Evolutionary conservation across 495 filamentous ascomycete genomes (phyloP).

Genomic region (Parathielavia hyrcaniae): DNA sequence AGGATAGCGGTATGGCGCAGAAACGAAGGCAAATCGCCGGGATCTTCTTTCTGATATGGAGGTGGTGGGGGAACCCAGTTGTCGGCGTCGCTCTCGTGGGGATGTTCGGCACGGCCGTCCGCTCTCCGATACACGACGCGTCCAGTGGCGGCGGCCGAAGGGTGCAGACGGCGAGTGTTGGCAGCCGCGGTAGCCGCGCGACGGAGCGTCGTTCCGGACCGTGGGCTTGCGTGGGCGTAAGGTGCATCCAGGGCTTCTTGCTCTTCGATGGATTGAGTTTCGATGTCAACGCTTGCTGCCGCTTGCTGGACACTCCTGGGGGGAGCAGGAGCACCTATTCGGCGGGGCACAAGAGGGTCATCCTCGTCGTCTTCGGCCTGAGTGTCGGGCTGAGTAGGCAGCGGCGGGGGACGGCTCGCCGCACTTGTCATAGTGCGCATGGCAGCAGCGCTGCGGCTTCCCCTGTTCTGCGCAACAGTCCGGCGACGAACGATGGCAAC

Average conservation of each 20-base stretch:
- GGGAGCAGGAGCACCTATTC: conserved; percentile 28
- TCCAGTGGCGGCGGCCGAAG: conserved; percentile 37
- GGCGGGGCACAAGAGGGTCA: conserved; percentile 41
- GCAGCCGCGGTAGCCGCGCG: conserved; percentile 75
- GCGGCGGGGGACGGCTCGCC: conserved; percentile 19
- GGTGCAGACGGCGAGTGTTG: conserved; percentile 57
- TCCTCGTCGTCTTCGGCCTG: conserved; percentile 32
- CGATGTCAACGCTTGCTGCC: conserved; percentile 26
- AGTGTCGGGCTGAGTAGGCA: conserved; percentile 23
- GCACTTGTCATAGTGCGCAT: conserved; percentile 33
- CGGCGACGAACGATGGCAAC: conserved; percentile 74
- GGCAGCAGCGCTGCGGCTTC: conserved; percentile 33
- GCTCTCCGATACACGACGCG: conserved; percentile 48
- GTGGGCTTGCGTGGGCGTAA: conserved; percentile 72
- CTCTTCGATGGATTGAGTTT: conserved; percentile 42
- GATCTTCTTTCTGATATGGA: conserved; percentile 68
- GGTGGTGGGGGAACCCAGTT: conserved; percentile 94
- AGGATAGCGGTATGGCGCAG: conserved; percentile 37
- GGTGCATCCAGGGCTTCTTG: conserved; percentile 59
- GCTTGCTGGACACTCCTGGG: conserved; percentile 15
- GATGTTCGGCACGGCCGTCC: conserved; percentile 61
- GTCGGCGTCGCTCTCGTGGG: conserved; percentile 85
- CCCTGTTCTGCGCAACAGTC: conserved; percentile 56
- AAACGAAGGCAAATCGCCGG: conserved; percentile 47
- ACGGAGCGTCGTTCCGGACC: conserved; percentile 66